Conservation (phyloP, 345 rosid genomes). For the Salix arbutifolia region DNA sequence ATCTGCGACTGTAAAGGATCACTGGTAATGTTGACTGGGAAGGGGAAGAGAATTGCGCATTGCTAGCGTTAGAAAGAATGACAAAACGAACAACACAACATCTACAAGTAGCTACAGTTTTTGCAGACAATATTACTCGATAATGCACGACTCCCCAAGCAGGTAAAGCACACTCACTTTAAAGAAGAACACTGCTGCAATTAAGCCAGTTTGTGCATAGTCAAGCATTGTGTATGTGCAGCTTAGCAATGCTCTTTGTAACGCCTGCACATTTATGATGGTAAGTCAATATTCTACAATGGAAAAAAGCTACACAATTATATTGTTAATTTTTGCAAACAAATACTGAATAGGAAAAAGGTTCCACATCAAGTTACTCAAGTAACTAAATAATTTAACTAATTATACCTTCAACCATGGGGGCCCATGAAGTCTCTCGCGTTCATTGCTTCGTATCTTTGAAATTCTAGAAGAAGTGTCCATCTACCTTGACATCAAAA, state of each 20-base stretch:
- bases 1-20: background rate
- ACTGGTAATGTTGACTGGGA: background rate
- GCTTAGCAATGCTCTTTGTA: conserved; percentile 83
- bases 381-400: background rate
- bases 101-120: background rate
- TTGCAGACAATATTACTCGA: conserved; percentile 1
- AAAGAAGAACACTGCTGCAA: conserved; percentile 94
- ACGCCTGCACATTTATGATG: conserved; percentile 36
- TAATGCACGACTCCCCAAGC: background rate
- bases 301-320: background rate
- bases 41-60: background rate
- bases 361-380: background rate
- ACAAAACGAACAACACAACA: background rate
- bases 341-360: background rate
- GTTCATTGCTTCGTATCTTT: conserved; percentile 81
- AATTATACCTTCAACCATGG: conserved; percentile 82
- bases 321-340: conserved; percentile 1
- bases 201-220: conserved; percentile 94
- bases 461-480: conserved; percentile 95
- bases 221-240: conserved; percentile 78
- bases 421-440: conserved; percentile 93
- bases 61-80: background rate
- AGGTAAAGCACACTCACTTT: conserved; percentile 52
- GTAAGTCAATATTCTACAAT: conserved; percentile 10
- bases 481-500: conserved; percentile 74